Base-by-base conservation (phyloP, 495 filamentous ascomycete species). In the Lasiosphaeris hirsuta region DNA sequence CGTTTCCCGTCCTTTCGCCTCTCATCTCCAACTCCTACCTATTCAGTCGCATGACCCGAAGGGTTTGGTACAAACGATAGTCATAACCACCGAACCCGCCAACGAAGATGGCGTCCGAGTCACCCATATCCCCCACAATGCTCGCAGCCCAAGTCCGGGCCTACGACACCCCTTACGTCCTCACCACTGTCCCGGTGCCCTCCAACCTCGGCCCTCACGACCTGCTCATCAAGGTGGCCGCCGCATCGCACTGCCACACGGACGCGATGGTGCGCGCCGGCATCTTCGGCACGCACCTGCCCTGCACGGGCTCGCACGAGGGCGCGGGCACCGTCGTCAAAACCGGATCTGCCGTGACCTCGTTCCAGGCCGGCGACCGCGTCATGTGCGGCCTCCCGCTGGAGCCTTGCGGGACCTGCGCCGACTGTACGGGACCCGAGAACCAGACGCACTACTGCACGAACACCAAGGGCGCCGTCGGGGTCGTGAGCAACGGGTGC, bases 211-310 rank as follows among this genome's bases (percentile, higher is more conserved):
- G 64, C 10, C 71, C 74, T 1, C 63, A 79, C 56, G 82, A 84
- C 58, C 59, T 85, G 10, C 79, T 85, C 40, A 71, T 85, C 60
- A 82, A 83, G 69, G 70, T 83, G 43, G 81, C 75, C 44, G 82
- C 81, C 14, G 83, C 78, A 34, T 81, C 78, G 10, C 73, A 83
- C 61, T 86, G 83, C 72, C 83, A 86, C 68, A 84, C 84, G 7
- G 84, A 85, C 65, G 57, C 65, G 56, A 83, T 84, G 74, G 76
- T 80, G 35, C 58, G 58, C 39, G 62, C 70, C 1, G 79, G 84
- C 51, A 64, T 78, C 30, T 64, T 65, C 54, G 60, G 60, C 18
- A 69, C 73, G 14, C 53, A 60, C 13, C 71, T 84, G 7, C 81
- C 82, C 0, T 72, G 71, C 52, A 84, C 74, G 30, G 81, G 74